Conservation (phyloP, 805 yeast species). For the Candida glaebosa region DNA sequence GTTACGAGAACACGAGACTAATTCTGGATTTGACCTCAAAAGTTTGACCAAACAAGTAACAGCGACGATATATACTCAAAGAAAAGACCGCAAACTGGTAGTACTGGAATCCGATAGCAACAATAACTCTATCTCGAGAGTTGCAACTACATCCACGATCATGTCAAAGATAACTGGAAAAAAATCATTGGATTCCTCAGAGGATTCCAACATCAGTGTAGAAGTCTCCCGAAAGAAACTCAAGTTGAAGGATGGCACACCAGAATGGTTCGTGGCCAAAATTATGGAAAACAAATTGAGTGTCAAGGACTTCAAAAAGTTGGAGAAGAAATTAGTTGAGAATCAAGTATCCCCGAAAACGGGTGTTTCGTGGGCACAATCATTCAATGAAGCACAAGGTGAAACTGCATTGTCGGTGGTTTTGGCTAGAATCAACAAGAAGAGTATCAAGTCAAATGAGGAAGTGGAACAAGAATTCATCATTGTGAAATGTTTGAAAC, state of each 20-base stretch:
- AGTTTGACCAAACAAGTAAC: constrained; percentile 13
- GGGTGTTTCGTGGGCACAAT: constrained; percentile 25
- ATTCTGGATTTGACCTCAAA: constrained; percentile 33
- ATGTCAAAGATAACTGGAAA: constrained; percentile 1
- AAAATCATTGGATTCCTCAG: constrained; percentile 6
- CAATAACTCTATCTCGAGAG: neutral
- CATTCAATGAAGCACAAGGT: constrained; percentile 39
- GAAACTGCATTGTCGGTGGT: constrained; percentile 40
- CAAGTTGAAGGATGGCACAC: constrained; percentile 35
- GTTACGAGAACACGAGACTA: constrained; percentile 38
- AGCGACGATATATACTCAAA: neutral
- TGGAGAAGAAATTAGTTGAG: constrained; percentile 30
- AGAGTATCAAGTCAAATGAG: constrained; percentile 42
- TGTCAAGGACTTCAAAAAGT: constrained; percentile 29
- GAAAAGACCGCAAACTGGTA: neutral
- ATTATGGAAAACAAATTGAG: constrained; percentile 33
- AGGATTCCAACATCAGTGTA: neutral
- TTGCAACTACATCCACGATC: neutral
- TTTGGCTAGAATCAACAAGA: constrained; percentile 35
- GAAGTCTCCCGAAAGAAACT: constrained; percentile 10
- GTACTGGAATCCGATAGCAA: neutral
- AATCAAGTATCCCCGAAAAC: constrained; percentile 17
- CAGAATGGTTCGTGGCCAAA: constrained; percentile 39
- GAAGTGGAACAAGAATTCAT: constrained; percentile 39
- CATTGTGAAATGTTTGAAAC: constrained; percentile 37